Evolutionary conservation across 768 basidiomycete genomes (phyloP), one percentile per base, ranked within the genome.

Genomic region (Pleurotus djamor): DNA sequence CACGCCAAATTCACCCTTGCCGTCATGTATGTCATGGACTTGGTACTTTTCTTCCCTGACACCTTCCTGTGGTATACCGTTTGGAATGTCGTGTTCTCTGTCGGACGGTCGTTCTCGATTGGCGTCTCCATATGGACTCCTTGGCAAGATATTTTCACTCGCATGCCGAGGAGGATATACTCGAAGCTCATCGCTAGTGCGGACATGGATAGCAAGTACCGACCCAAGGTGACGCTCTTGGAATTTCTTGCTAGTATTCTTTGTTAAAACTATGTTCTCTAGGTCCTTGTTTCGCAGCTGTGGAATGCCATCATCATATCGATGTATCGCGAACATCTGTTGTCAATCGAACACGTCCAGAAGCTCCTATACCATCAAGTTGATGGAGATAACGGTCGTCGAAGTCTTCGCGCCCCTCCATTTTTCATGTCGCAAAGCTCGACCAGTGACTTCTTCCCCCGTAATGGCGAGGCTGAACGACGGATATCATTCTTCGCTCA

Each of bases 301-400:
- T 98, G 97, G 97, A 99, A 99, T 71, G 97, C 97, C 17, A 89
- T 99, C 76, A 97, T 99, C 76, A 98, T 99, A 64, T 98, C 96
- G 12, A 99, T 99, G 97, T 99, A 98, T 74, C 89, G 97, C 68
- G 97, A 99, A 72, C 97, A 98, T 70, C 73, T 99, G n/a, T 79
- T 98, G 37, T 98, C 96, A 50, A 99, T 99, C 69, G 95, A 98
- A 65, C 97, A 99, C 67, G 96, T 99, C 43, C 97, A 99, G 76
- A 97, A 96, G 71, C 76, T 98, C 9, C 85, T 98, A 6, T 98
- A 99, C 66, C 97, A 98, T 72, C 97, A 99, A 70, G 92, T 98
- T 34, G 94, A 96, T 64, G 79, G 79, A 36, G 74, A 75, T 52
- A 92, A 92, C 59, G 95, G 94, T 47, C 90, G 95, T 63, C 86